Percentiles rank a stretch among this genome's conserved stretches.
Evolutionary conservation across 345 rosid genomes (phyloP).

Genomic region (rapeseed (Brassica napus)): DNA sequence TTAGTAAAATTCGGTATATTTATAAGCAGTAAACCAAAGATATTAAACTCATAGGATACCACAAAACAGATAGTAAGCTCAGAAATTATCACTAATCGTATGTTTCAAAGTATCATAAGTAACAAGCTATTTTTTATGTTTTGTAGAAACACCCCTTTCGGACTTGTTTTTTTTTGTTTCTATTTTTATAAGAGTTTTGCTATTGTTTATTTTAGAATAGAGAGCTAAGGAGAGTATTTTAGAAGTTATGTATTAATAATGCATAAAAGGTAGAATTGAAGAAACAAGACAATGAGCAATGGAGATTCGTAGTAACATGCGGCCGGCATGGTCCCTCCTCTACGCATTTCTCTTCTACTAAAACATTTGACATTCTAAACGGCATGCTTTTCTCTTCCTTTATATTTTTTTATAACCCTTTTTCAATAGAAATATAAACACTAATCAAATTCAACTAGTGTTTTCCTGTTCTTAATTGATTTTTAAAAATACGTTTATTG

Average conservation of each 20-base stretch:
- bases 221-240: not conserved
- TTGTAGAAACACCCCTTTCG: not conserved
- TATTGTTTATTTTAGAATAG: not conserved
- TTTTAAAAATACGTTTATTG: not conserved
- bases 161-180: not conserved
- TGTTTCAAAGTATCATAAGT: not conserved
- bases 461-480: not conserved
- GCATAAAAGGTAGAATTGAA: not conserved
- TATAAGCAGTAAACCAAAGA: not conserved
- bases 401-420: not conserved
- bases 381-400: conserved; percentile 5
- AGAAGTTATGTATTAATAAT: not conserved
- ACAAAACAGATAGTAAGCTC: not conserved
- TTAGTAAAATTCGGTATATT: not conserved
- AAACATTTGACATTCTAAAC: conserved; percentile 21
- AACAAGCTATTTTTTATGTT: not conserved
- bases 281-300: conserved; percentile 11
- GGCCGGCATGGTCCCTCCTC: conserved; percentile 26
- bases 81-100: not conserved
- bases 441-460: conserved; percentile 1
- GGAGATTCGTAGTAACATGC: conserved; percentile 14
- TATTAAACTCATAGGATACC: not conserved
- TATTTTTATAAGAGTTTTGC: not conserved
- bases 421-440: not conserved
- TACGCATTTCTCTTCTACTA: conserved; percentile 8